A percentile compares a stretch with the other conserved stretches of the same genome.
Evolutionary conservation across 2,329 filamentous ascomycete species (phyloP).

Genomic region (Aspergillus hiratsukae): DNA sequence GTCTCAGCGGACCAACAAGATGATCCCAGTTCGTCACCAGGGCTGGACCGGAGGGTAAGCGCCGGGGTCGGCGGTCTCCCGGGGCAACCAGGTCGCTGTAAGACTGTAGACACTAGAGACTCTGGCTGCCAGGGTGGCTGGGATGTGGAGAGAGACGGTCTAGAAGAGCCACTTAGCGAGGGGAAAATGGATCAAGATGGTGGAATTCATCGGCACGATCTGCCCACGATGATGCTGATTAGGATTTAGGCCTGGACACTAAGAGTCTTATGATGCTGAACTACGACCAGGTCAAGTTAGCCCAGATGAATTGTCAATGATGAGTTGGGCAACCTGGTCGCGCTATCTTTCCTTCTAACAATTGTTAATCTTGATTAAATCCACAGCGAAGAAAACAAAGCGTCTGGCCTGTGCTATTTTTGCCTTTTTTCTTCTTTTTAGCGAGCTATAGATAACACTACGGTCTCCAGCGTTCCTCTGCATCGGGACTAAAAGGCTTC

Average conservation of each 20-base stretch:
- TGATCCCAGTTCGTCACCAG: background rate
- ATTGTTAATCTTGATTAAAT: conserved; percentile 2
- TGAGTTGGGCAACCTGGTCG: background rate
- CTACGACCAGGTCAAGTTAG: background rate
- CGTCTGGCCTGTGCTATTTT: conserved; percentile 8
- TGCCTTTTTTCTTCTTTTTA: background rate
- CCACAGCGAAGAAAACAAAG: background rate
- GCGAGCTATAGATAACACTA: conserved; percentile 4
- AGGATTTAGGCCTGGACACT: background rate
- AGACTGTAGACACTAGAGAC: conserved; percentile 19
- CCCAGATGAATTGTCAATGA: background rate
- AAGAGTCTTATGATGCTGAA: background rate
- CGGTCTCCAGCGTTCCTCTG: background rate
- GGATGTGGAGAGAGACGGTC: conserved; percentile 14
- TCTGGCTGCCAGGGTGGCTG: conserved; percentile 5
- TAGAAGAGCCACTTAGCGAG: conserved; percentile 3
- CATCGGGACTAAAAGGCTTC: background rate
- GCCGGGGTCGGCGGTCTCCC: conserved; percentile 6
- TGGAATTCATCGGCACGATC: conserved; percentile 12
- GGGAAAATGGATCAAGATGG: conserved; percentile 5
- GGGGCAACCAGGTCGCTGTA: conserved; percentile 19
- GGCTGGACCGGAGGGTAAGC: background rate
- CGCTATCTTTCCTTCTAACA: background rate
- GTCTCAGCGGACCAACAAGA: background rate
- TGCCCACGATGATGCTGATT: conserved; percentile 6